These are phyloP conservation scores for Cryphonectria radicalis DNA, from an alignment of 2,329 filamentous ascomycete species.

Conservation along the genomic window DNA sequence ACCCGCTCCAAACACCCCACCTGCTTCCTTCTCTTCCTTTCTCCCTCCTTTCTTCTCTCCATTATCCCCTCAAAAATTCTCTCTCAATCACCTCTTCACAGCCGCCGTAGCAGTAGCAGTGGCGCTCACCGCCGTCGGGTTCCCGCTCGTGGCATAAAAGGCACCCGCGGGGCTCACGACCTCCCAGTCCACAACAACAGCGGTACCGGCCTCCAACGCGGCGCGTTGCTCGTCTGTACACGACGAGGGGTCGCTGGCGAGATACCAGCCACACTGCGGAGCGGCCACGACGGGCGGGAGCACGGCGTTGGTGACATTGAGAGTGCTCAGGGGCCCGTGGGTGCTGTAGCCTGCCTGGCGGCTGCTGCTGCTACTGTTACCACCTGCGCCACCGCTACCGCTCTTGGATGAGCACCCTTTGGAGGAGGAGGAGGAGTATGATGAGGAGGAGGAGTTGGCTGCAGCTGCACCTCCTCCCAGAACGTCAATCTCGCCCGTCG, in stretches of 20 bases:
- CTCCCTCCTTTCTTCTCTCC: neutral
- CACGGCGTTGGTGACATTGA: conserved; percentile 49
- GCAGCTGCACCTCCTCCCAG: conserved; percentile 11
- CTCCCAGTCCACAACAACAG: conserved; percentile 50
- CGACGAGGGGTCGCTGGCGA: conserved; percentile 35
- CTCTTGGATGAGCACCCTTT: neutral
- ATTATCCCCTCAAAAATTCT: neutral
- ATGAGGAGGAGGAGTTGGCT: neutral
- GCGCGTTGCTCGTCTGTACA: conserved; percentile 50
- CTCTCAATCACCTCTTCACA: neutral
- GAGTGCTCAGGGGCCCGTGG: conserved; percentile 44
- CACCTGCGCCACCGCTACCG: too few species aligned
- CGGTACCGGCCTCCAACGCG: conserved; percentile 48
- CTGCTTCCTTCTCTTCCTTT: neutral
- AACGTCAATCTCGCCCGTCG: conserved; percentile 54
- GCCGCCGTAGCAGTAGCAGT: neutral
- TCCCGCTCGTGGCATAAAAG: conserved; percentile 19
- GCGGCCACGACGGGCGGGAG: conserved; percentile 39
- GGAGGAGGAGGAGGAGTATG: neutral
- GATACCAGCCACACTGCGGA: conserved; percentile 51
- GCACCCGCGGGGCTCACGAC: conserved; percentile 33
- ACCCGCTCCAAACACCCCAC: too few species aligned
- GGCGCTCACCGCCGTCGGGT: neutral
- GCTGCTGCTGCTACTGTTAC: neutral
- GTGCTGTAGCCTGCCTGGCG: conserved; percentile 33